These are phyloP conservation scores for Fusarium vanettenii DNA, from an alignment of 2,329 filamentous ascomycete species.

Conservation along the genomic window DNA sequence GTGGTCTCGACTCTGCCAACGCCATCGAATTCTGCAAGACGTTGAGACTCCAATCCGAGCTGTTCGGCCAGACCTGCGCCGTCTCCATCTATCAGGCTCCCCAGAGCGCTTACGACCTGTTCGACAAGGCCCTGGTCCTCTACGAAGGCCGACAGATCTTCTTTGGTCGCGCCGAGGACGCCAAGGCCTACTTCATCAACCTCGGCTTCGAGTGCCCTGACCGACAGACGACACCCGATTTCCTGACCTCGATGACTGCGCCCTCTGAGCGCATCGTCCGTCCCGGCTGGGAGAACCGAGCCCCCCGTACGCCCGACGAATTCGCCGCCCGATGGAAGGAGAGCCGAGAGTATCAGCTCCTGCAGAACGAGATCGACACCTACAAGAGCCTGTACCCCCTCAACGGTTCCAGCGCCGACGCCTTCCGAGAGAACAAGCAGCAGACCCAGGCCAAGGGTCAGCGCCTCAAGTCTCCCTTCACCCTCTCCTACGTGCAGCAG, in stretches of 20 bases:
- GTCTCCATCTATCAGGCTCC: constrained; percentile 70
- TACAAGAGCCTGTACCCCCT: constrained; percentile 47
- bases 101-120: constrained; percentile 69
- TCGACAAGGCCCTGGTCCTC: constrained; percentile 75
- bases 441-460: constrained; percentile 48
- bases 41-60: constrained; percentile 40
- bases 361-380: constrained; percentile 44
- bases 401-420: constrained; percentile 36
- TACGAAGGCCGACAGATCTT: constrained; percentile 76
- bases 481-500: constrained; percentile 60
- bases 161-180: constrained; percentile 68
- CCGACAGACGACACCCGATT: constrained; percentile 73
- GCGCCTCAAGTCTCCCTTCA: constrained; percentile 60
- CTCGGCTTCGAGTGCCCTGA: constrained; percentile 73
- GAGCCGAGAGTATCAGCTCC: constrained; percentile 29
- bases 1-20: constrained; percentile 46
- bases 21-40: constrained; percentile 46
- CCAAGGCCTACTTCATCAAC: constrained; percentile 70
- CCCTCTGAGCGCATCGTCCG: constrained; percentile 49
- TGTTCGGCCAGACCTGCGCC: constrained; percentile 39
- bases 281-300: constrained; percentile 48
- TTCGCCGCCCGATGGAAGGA: constrained; percentile 52
- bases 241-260: constrained; percentile 67
- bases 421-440: constrained; percentile 43
- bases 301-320: constrained; percentile 52